Percentiles rank a stretch among this genome's conserved stretches.
Conservation (phyloP, 345 rosid genomes). For the Salix arbutifolia region DNA sequence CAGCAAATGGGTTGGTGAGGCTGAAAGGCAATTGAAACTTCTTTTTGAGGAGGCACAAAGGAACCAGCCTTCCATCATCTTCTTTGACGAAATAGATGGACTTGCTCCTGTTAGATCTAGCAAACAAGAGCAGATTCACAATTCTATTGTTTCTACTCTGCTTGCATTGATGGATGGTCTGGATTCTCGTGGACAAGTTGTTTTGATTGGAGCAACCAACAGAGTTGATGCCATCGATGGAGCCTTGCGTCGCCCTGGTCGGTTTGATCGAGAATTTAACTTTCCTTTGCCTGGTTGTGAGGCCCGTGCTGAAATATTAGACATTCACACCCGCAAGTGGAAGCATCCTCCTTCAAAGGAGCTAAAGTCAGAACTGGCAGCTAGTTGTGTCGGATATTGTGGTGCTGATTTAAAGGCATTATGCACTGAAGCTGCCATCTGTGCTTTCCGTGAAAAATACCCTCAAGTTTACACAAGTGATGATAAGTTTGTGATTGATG, state of each 20-base stretch:
- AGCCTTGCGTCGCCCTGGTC: conserved; percentile 97
- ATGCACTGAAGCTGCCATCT: conserved; percentile 99
- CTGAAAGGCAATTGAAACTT: conserved; percentile 94
- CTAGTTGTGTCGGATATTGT: conserved; percentile 97
- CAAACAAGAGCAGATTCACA: conserved; percentile 99
- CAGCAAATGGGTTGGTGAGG: conserved; percentile 99
- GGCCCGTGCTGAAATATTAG: conserved; percentile 93
- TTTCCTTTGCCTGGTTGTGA: conserved; percentile 98
- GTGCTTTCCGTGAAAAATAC: conserved; percentile 95
- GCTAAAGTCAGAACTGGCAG: conserved; percentile 83
- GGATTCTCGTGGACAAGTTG: conserved; percentile 99
- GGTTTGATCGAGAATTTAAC: conserved; percentile 97
- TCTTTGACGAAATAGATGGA: conserved; percentile 99
- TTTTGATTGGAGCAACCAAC: conserved; percentile 99
- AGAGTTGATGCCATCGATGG: conserved; percentile 99
- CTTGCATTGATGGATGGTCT: conserved; percentile 99
- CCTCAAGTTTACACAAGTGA: conserved; percentile 99
- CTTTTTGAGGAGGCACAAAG: conserved; percentile 98
- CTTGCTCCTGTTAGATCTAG: conserved; percentile 99
- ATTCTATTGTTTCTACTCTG: conserved; percentile 96
- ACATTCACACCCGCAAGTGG: conserved; percentile 98
- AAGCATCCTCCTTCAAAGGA: conserved; percentile 84
- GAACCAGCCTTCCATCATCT: conserved; percentile 97
- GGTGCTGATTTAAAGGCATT: conserved; percentile 98
- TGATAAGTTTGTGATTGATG: conserved; percentile 92